Evolutionary conservation across 108 stramenopile genomes (phyloP).

Genomic region (Epithemia pelagica): DNA sequence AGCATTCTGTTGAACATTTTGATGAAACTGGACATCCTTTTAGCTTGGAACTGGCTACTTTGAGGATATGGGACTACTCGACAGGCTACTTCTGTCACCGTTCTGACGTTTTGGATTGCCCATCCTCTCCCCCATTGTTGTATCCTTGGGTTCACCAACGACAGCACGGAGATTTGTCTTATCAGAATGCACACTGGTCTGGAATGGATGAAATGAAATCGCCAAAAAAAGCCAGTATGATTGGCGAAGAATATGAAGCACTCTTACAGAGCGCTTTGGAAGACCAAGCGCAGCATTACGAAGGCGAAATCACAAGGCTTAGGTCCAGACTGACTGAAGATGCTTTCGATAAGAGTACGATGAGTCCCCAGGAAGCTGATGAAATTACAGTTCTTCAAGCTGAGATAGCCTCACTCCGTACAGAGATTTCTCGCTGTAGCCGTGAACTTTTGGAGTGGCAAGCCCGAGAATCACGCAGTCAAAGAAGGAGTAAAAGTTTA

Average conservation of each 20-base stretch:
- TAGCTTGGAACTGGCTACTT: constrained; percentile 89
- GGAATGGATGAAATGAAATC: constrained; percentile 13
- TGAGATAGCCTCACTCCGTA: constrained; percentile 46
- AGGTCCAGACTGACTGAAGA: constrained; percentile 53
- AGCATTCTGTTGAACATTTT: constrained; percentile 86
- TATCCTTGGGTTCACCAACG: constrained; percentile 20
- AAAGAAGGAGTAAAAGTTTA: constrained; percentile 20
- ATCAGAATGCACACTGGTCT: neutral
- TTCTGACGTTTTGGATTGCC: constrained; percentile 70
- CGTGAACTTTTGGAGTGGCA: constrained; percentile 52
- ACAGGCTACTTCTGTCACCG: constrained; percentile 84
- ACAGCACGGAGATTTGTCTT: neutral
- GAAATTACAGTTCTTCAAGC: constrained; percentile 27
- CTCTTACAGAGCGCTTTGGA: constrained; percentile 82
- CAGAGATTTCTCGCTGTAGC: constrained; percentile 41
- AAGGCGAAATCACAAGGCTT: constrained; percentile 69
- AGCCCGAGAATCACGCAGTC: constrained; percentile 63
- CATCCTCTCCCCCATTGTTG: constrained; percentile 31
- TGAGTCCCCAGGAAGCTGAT: constrained; percentile 46
- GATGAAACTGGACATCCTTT: constrained; percentile 76
- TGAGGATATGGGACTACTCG: constrained; percentile 93
- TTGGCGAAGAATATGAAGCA: constrained; percentile 84
- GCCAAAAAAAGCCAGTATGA: constrained; percentile 76
- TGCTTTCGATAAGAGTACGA: constrained; percentile 29
- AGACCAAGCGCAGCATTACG: constrained; percentile 83